phyloP scores from a whole-genome alignment of 805 yeast genomes.

The Cyberlindnera maclurae region DNA sequence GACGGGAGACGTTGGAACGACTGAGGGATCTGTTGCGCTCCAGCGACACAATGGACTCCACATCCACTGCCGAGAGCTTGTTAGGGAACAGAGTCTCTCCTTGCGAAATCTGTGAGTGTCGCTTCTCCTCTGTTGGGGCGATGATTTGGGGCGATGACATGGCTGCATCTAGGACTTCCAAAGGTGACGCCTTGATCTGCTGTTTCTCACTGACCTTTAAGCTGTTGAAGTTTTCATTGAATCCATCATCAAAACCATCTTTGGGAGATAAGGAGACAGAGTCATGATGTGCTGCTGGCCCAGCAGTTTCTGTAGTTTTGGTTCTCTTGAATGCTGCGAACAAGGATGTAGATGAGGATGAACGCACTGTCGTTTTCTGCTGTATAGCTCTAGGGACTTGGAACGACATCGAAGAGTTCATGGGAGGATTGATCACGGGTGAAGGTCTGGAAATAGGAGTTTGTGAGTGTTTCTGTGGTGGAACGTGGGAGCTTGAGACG shows the following conservation, averaged over 20 bases:
- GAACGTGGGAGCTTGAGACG: slow-evolving; percentile 10
- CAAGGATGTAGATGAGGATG: slow-evolving; percentile 20
- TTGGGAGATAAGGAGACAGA: slow-evolving; percentile 8
- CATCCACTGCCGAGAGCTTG: slow-evolving; percentile 56
- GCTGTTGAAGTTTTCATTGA: slow-evolving; percentile 23
- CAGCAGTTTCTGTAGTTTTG: slow-evolving; percentile 3
- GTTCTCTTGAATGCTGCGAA: slow-evolving; percentile 22
- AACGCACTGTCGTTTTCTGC: slow-evolving; percentile 15
- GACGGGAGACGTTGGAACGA: slow-evolving; percentile 25
- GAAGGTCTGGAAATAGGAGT: background rate
- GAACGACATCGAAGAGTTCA: slow-evolving; percentile 15
- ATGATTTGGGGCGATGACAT: background rate
- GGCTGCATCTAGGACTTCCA: background rate
- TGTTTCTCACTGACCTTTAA: slow-evolving; percentile 1
- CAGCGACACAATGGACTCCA: slow-evolving; percentile 59
- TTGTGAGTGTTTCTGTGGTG: slow-evolving; percentile 2
- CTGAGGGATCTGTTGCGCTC: slow-evolving; percentile 65
- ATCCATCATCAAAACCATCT: slow-evolving; percentile 6
- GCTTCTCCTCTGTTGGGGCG: background rate
- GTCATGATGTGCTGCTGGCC: background rate
- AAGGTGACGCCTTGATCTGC: background rate
- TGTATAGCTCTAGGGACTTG: slow-evolving; percentile 4
- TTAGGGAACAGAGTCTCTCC: slow-evolving; percentile 70
- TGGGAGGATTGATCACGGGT: background rate
- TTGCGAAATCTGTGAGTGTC: slow-evolving; percentile 19